Evolutionary conservation across 768 basidiomycete genomes (phyloP).

Genomic region (Fibroporia radiculosa): DNA sequence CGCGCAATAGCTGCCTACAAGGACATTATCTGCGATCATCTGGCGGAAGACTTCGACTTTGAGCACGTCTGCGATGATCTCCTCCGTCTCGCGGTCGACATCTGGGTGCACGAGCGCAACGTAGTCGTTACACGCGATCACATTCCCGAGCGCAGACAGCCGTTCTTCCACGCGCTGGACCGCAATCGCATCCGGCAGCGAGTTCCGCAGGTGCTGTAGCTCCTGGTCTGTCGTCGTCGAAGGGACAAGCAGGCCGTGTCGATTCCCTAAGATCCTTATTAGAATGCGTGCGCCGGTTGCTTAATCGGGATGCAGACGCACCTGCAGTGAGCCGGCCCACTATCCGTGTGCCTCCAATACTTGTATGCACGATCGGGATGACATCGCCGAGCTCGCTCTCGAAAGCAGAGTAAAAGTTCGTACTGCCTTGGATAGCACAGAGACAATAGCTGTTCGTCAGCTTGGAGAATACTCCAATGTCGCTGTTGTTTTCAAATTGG

Average conservation of each 20-base stretch:
- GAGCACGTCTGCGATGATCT: constrained; percentile 98
- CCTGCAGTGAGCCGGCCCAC: constrained; percentile 90
- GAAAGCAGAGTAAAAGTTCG: constrained; percentile 97
- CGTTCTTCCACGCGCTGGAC: constrained; percentile 97
- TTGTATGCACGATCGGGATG: constrained; percentile 93
- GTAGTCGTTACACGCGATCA: constrained; percentile 98
- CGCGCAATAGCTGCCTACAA: constrained; percentile 93
- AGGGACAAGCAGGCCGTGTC: constrained; percentile 95
- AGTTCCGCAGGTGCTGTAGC: constrained; percentile 93
- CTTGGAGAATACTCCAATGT: constrained; percentile 96
- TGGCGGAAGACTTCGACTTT: constrained; percentile 99
- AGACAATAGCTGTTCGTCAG: constrained; percentile 98
- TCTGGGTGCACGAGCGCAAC: constrained; percentile 99
- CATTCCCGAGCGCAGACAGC: constrained; percentile 93
- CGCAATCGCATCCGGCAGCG: constrained; percentile 86
- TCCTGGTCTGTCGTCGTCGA: constrained; percentile 96
- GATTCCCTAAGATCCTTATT: constrained; percentile 58
- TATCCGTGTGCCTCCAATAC: constrained; percentile 91
- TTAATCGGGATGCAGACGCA: constrained; percentile 23
- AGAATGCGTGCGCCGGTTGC: too few relatives aligned
- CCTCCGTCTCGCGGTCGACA: constrained; percentile 96
- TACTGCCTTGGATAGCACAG: constrained; percentile 85
- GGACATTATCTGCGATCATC: constrained; percentile 92
- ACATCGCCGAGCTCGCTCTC: constrained; percentile 91
- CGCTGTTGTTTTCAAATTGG: constrained; percentile 91